These are phyloP conservation scores for Sarcodon aspratus DNA, from an alignment of 768 basidiomycete species.

Conservation along the genomic window DNA sequence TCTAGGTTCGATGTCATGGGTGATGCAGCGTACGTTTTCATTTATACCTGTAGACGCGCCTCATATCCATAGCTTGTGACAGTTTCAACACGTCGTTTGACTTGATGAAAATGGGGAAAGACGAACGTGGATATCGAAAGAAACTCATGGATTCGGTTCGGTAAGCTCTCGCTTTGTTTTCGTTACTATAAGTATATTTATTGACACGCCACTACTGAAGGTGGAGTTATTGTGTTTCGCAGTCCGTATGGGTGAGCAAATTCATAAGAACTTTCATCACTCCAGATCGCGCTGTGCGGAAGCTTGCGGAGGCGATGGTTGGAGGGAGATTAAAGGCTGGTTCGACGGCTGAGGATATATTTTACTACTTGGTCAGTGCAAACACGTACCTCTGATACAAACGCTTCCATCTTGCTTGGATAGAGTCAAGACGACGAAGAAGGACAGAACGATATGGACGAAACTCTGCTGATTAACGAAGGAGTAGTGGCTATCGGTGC, in stretches of 20 bases:
- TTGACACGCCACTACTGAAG: background rate
- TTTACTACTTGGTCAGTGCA: background rate
- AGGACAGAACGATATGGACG: background rate
- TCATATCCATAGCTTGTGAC: background rate
- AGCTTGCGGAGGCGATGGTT: background rate
- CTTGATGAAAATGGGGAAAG: conserved; percentile 10
- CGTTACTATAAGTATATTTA: background rate
- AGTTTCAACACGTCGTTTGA: conserved; percentile 17
- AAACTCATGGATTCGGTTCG: background rate
- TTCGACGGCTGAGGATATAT: background rate
- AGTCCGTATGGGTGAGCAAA: background rate
- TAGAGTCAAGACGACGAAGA: background rate
- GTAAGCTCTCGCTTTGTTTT: background rate
- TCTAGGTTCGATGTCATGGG: conserved; percentile 36
- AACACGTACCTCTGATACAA: too few species aligned
- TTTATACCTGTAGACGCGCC: background rate
- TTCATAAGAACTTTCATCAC: background rate
- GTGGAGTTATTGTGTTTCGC: background rate
- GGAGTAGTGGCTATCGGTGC: background rate
- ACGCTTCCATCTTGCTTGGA: too few species aligned
- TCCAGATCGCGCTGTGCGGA: background rate
- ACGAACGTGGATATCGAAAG: too few species aligned
- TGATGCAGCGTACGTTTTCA: conserved; percentile 28
- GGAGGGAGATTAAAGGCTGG: background rate
- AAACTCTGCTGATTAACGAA: background rate